Base-by-base conservation (phyloP, 768 basidiomycete species). In the Leucocoprinus leucothites region DNA sequence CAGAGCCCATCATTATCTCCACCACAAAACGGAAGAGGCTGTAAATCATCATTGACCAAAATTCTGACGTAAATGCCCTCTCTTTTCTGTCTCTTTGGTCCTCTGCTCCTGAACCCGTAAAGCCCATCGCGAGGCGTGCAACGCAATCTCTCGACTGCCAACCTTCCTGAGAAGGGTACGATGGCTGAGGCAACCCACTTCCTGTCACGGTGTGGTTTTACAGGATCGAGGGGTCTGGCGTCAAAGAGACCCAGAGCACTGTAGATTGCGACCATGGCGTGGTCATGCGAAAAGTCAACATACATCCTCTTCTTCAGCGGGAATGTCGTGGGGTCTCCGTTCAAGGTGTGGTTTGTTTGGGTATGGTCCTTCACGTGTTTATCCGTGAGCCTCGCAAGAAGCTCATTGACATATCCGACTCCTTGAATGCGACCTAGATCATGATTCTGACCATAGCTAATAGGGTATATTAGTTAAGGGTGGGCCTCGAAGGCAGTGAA, bases 361-460 rank as follows among this genome's bases (percentile, higher is more conserved):
- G 90, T 92, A 58, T 76, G 61, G 66, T 92, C 90, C 35, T 65
- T 64, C 24, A 91, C 87, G 1, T 82, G 79, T 11, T 64, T 67
- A 11, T 76, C 75, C 0, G 86, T 89, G 41, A 95, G 75, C 6
- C 94, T 82, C 0, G 91, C 89, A 19, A 95, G 67, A 14, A 96
- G 79, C 70, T 95, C 93, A 66, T 93, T 93, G 63, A 89, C 75
- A 65, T 89, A 96, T 4, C 93, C 94, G 3, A 94, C 85, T 31
- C 91, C 91, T 65, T 91, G 89, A 7, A 91, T 82, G 3, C 74
- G 85, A 1, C 91, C 91, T 1, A 93, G 74, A 38, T 38, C 48
- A 18, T 31, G 25, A 2, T 67, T 59, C 58, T 84, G 82, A 3
- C 91, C 90, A 57, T 89, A 81, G 19, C 87, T 89, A 56, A 9